Evolutionary conservation across 345 rosid species (phyloP).

Genomic region (Erodium maritimum): DNA sequence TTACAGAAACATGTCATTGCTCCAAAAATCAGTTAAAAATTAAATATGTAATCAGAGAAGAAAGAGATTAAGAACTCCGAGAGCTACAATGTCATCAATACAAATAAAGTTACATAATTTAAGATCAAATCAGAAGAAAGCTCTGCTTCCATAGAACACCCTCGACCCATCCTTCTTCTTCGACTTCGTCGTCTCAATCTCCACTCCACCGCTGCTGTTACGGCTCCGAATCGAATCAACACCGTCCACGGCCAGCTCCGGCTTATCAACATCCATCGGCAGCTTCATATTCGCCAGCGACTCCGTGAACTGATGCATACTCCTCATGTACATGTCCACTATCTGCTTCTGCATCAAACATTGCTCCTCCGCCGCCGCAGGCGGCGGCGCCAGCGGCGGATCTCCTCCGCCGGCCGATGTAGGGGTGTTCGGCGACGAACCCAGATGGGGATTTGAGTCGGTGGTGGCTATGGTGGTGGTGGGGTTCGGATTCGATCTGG

Average conservation of each 20-base stretch:
- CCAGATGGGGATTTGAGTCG: conserved; percentile 20
- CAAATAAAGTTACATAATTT: too few species aligned
- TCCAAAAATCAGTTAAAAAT: too few species aligned
- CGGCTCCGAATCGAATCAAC: conserved; percentile 31
- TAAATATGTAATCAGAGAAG: too few species aligned
- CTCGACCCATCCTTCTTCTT: conserved; percentile 79
- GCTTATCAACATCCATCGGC: conserved; percentile 66
- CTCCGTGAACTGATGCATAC: conserved; percentile 86
- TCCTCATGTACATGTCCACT: conserved; percentile 96
- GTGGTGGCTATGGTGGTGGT: conserved; percentile 20
- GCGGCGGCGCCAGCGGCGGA: too few species aligned
- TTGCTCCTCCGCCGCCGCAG: conserved; percentile 63
- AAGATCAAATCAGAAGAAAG: conserved; percentile 78
- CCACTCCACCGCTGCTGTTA: conserved; percentile 14
- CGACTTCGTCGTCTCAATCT: conserved; percentile 19
- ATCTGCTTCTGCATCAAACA: conserved; percentile 88
- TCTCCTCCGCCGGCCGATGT: conserved; percentile 30
- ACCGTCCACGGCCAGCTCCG: conserved; percentile 15
- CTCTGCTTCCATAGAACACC: conserved; percentile 91
- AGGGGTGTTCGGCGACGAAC: conserved; percentile 40
- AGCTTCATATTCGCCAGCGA: conserved; percentile 90
- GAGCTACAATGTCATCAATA: too few species aligned
- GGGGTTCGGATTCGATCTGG: too few species aligned
- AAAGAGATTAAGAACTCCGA: too few species aligned
- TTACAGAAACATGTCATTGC: too few species aligned